Conservation (phyloP, 2,329 filamentous ascomycete species). For the Grosmannia penicillata region DNA sequence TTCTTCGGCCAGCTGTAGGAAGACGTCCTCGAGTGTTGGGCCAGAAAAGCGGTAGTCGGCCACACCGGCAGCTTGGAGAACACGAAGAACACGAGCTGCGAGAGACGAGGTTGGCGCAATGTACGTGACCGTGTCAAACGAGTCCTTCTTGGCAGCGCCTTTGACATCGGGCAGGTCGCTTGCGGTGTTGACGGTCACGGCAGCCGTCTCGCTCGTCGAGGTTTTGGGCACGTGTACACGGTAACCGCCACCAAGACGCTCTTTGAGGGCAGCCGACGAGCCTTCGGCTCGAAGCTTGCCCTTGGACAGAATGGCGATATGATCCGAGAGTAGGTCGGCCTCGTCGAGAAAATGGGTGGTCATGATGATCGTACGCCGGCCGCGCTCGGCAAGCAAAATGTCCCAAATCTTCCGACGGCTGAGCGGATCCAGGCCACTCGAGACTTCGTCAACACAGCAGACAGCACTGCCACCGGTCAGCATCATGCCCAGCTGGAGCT, state of each 20-base stretch:
- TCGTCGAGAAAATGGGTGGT: slow-evolving; percentile 94
- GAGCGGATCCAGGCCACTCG: slow-evolving; percentile 73
- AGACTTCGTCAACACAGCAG: slow-evolving; percentile 86
- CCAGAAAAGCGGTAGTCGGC: slow-evolving; percentile 74
- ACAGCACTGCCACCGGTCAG: slow-evolving; percentile 78
- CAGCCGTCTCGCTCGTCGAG: slow-evolving; percentile 4
- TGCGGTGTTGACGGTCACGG: slow-evolving; percentile 8
- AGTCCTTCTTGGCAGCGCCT: slow-evolving; percentile 39
- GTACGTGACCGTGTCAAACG: slow-evolving; percentile 61
- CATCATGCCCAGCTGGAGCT: slow-evolving; percentile 90
- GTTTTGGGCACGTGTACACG: slow-evolving; percentile 56
- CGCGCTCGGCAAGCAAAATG: slow-evolving; percentile 74
- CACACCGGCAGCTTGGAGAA: slow-evolving; percentile 51
- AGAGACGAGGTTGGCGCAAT: slow-evolving; percentile 52
- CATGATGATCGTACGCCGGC: slow-evolving; percentile 65
- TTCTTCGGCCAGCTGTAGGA: slow-evolving; percentile 74
- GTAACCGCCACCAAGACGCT: slow-evolving; percentile 70
- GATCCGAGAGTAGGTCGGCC: slow-evolving; percentile 76
- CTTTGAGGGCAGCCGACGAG: slow-evolving; percentile 74
- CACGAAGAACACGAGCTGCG: slow-evolving; percentile 56
- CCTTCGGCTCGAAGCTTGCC: slow-evolving; percentile 70
- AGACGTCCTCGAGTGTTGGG: slow-evolving; percentile 86
- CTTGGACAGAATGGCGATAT: slow-evolving; percentile 77
- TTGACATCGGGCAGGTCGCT: slow-evolving; percentile 32
- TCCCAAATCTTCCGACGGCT: slow-evolving; percentile 88